These are phyloP conservation scores for Leccinum olivaceopallidum DNA, from an alignment of 768 basidiomycete genomes.

Conservation along the genomic window DNA sequence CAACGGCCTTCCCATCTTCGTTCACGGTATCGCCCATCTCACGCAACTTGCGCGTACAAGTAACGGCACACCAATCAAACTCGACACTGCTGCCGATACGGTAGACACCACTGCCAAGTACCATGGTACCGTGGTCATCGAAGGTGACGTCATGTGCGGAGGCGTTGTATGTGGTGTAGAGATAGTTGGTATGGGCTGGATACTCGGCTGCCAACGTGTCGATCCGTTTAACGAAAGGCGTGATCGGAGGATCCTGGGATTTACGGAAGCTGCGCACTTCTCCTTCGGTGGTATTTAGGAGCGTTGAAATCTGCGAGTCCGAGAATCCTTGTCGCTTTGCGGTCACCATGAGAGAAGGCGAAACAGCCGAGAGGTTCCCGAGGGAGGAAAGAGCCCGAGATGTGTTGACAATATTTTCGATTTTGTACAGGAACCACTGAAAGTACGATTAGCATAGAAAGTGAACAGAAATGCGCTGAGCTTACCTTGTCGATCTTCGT, in stretches of 20 bases:
- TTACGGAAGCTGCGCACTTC: conserved; percentile 85
- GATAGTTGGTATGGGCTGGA: conserved; percentile 98
- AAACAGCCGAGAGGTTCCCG: conserved; percentile 66
- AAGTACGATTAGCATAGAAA: not conserved
- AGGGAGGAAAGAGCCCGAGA: conserved; percentile 71
- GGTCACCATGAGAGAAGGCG: conserved; percentile 74
- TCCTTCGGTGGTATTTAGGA: conserved; percentile 73
- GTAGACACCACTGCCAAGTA: conserved; percentile 96
- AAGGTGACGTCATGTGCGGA: conserved; percentile 95
- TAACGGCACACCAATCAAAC: conserved; percentile 99
- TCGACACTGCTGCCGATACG: conserved; percentile 98
- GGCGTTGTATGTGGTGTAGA: conserved; percentile 99
- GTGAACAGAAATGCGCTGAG: not conserved
- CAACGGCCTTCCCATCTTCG: conserved; percentile 19
- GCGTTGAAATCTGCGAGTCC: conserved; percentile 86
- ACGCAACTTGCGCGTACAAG: conserved; percentile 89
- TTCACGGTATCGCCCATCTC: conserved; percentile 61
- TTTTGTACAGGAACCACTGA: conserved; percentile 98
- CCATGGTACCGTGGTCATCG: conserved; percentile 98
- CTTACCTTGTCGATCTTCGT: conserved; percentile 96
- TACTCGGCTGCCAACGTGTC: conserved; percentile 99
- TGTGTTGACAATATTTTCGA: conserved; percentile 96
- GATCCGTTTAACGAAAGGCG: conserved; percentile 98
- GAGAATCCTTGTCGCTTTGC: conserved; percentile 97
- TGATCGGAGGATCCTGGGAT: conserved; percentile 66